Evolutionary conservation across 768 basidiomycete species (phyloP).

Genomic region (Naganishia vishniacii): DNA sequence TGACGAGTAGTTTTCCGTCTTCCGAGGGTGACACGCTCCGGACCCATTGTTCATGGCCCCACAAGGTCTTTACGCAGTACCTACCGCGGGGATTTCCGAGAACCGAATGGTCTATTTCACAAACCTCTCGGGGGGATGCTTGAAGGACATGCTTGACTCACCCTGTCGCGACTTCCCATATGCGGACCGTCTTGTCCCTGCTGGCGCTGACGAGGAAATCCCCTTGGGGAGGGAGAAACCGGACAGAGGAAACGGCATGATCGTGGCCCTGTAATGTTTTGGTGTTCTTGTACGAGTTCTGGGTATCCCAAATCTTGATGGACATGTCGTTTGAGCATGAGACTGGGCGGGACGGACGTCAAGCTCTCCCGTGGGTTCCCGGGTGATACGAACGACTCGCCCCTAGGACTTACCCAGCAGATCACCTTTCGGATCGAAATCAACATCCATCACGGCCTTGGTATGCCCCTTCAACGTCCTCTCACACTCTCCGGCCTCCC

Average conservation of each 20-base stretch:
- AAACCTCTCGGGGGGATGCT: too few species aligned
- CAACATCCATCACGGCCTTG: constrained; percentile 76
- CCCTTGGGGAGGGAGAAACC: constrained; percentile 72
- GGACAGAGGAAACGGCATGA: constrained; percentile 78
- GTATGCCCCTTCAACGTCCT: constrained; percentile 88
- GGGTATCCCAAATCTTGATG: constrained; percentile 86
- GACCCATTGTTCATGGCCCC: constrained; percentile 80
- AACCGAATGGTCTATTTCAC: too few species aligned
- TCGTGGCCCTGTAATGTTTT: constrained; percentile 86
- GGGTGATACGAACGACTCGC: too few species aligned
- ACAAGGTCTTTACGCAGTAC: constrained; percentile 68
- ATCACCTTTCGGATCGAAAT: constrained; percentile 80
- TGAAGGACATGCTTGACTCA: constrained; percentile 52
- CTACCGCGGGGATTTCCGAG: constrained; percentile 47
- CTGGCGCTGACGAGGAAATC: constrained; percentile 78
- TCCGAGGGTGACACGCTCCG: constrained; percentile 54
- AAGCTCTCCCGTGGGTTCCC: not conserved
- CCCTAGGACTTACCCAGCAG: constrained; percentile 66
- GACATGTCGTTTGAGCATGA: constrained; percentile 81
- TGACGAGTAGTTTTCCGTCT: constrained; percentile 69
- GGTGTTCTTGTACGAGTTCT: constrained; percentile 81
- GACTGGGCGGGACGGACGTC: constrained; percentile 45
- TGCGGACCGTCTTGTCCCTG: constrained; percentile 74
- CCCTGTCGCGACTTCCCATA: constrained; percentile 84
- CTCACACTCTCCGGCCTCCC: constrained; percentile 92